phyloP scores from a whole-genome alignment of 805 yeast species.

The Tetrapisispora fleetii region DNA sequence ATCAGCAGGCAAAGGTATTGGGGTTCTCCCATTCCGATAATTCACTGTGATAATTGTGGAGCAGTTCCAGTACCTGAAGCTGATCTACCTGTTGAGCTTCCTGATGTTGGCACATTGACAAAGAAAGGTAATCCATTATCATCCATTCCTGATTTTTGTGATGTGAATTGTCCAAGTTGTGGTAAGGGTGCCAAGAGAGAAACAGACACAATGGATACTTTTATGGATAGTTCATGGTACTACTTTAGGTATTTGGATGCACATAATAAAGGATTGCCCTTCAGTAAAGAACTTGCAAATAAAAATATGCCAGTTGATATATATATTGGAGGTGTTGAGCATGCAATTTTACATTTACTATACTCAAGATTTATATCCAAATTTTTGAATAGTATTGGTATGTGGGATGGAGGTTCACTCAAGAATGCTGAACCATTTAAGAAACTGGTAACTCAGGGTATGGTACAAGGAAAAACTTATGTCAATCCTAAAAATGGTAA shows the following conservation, averaged over 20 bases:
- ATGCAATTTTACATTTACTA: conserved; percentile 84
- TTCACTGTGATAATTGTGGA: conserved; percentile 83
- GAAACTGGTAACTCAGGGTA: conserved; percentile 83
- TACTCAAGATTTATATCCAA: conserved; percentile 82
- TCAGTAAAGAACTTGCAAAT: conserved; percentile 40
- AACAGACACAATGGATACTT: conserved; percentile 97
- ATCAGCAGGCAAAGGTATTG: conserved; percentile 91
- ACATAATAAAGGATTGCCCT: conserved; percentile 45
- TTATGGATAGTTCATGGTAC: conserved; percentile 97
- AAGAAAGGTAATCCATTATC: conserved; percentile 61
- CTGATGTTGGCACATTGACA: conserved; percentile 42
- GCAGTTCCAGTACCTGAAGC: conserved; percentile 84
- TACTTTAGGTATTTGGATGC: conserved; percentile 77
- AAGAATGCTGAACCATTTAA: conserved; percentile 69
- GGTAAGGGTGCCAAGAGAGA: conserved; percentile 67
- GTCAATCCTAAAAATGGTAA: conserved; percentile 61
- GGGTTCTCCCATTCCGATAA: conserved; percentile 97
- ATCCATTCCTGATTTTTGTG: conserved; percentile 54
- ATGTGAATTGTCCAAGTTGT: conserved; percentile 76
- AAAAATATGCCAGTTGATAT: conserved; percentile 72
- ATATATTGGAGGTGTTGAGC: conserved; percentile 93
- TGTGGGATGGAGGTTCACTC: conserved; percentile 51
- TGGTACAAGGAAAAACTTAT: conserved; percentile 91
- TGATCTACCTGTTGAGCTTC: conserved; percentile 75
- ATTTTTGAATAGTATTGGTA: conserved; percentile 55